Evolutionary conservation across 306 rosid genomes (phyloP), one percentile per base, ranked within the genome.

Genomic region (Fagus crenata): DNA sequence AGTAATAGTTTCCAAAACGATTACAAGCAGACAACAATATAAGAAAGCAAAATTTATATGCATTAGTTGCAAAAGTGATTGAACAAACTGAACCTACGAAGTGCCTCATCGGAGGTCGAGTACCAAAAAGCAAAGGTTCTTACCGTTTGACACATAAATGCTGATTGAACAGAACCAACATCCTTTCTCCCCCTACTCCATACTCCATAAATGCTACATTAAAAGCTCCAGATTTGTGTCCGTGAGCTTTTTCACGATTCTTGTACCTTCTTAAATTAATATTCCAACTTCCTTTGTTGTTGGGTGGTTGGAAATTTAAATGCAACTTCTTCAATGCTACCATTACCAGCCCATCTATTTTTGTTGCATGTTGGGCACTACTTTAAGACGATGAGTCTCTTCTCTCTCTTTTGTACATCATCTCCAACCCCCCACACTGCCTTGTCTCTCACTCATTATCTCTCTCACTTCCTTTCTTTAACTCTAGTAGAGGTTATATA

Each of bases 111-210:
- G 76, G 81, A 77, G 80, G 72, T 53, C 78, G 75, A 54, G 76
- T 72, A 42, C 60, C 60, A 75, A 37, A 77, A 83, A 63, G 77
- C 69, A 83, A 77, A 88, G 74, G 76, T 68, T 74, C 60, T 69
- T 60, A 73, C 69, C 75, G 79, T 72, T 85, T 78, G 82, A 82
- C 65, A 53, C 85, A 82, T 89, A 77, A 88, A 87, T 90, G 96
- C 84, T 63, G 86, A 85, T 87, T 81, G 85, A 88, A 89, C 91
- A 89, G 81, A 89, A 85, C 92, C 87, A 92, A 90, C 93, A 90
- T 88, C 85, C 85, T 86, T 85, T 81, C 58, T 85, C 71, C 78
- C 84, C 79, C 87, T 68, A 77, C 85, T 78, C 87, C 85, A 87
- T 84, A 81, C 71, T 70, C 85, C 84, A 82, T 83, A 80, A 92